Percentiles rank a stretch among this genome's conserved stretches.
Evolutionary conservation across 192 early-diverging fungal genomes (phyloP).

Genomic region (Coemansia sp.): DNA sequence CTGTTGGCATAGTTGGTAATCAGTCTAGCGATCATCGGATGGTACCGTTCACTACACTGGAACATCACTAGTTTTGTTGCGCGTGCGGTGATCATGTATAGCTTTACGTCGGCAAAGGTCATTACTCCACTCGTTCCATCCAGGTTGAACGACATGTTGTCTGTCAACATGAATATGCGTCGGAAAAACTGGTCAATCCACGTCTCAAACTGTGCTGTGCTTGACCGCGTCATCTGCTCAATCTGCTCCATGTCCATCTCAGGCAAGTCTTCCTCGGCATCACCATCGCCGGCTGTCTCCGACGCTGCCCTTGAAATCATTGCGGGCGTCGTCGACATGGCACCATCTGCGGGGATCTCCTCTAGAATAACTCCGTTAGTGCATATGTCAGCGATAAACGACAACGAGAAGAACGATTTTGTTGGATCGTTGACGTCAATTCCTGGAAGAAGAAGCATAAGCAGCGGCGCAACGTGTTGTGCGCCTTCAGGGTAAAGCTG

Average conservation of each 20-base stretch:
- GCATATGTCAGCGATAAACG: constrained; percentile 48
- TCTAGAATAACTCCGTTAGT: constrained; percentile 48
- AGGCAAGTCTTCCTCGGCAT: constrained; percentile 33
- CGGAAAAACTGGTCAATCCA: constrained; percentile 85
- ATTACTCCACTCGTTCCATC: constrained; percentile 20
- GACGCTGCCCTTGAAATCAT: constrained; percentile 38
- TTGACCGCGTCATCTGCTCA: constrained; percentile 65
- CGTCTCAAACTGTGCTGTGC: constrained; percentile 83
- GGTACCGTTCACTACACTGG: constrained; percentile 49
- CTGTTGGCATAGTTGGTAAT: constrained; percentile 45
- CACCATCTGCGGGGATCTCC: constrained; percentile 37
- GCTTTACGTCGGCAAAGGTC: constrained; percentile 22
- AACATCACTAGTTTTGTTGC: constrained; percentile 39
- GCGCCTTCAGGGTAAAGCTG: constrained; percentile 83
- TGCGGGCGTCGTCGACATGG: constrained; percentile 28
- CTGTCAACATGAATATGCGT: constrained; percentile 73
- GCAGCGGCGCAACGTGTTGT: constrained; percentile 73
- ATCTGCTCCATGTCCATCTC: constrained; percentile 64
- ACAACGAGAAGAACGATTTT: constrained; percentile 65
- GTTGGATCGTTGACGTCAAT: constrained; percentile 92
- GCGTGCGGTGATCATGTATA: constrained; percentile 31
- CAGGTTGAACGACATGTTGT: constrained; percentile 45
- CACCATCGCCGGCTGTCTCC: constrained; percentile 53
- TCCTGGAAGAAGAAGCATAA: constrained; percentile 82
- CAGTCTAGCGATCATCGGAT: constrained; percentile 51